Conservation (phyloP, 805 yeast species). For the Pichia cabralensis region DNA sequence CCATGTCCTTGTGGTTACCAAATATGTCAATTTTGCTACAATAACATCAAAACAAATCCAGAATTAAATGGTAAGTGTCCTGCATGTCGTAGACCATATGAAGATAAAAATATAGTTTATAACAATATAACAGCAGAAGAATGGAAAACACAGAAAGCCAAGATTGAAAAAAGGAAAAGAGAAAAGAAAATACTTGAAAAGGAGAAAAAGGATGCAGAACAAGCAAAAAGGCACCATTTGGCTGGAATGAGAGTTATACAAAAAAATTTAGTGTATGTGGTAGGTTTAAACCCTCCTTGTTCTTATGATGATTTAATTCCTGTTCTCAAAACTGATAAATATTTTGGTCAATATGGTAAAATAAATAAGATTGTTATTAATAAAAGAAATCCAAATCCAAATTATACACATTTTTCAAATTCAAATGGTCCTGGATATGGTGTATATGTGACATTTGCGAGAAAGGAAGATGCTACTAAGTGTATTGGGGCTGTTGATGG, state of each 20-base stretch:
- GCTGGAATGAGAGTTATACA: conserved; percentile 98
- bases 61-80: conserved; percentile 96
- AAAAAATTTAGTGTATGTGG: conserved; percentile 91
- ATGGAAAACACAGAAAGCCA: conserved; percentile 69
- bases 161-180: conserved; percentile 71
- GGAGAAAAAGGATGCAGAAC: conserved; percentile 85
- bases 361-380: conserved; percentile 90
- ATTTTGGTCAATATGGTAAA: conserved; percentile 97
- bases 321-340: conserved; percentile 77
- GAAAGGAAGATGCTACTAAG: conserved; percentile 89
- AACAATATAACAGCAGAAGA: conserved; percentile 79
- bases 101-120: conserved; percentile 88
- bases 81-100: conserved; percentile 90
- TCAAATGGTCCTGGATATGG: conserved; percentile 66
- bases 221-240: conserved; percentile 73
- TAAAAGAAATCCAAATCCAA: conserved; percentile 48
- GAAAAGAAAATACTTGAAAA: conserved; percentile 80
- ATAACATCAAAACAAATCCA: conserved; percentile 90
- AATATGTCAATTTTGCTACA: conserved; percentile 96
- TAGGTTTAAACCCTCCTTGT: conserved; percentile 84
- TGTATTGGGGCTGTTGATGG: conserved; percentile 93
- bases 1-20: conserved; percentile 99
- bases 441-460: conserved; percentile 88
- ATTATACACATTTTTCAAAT: conserved; percentile 21
- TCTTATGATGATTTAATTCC: conserved; percentile 80